Base-by-base conservation (phyloP, 805 yeast genomes). In the Yarrowia sp. region DNA sequence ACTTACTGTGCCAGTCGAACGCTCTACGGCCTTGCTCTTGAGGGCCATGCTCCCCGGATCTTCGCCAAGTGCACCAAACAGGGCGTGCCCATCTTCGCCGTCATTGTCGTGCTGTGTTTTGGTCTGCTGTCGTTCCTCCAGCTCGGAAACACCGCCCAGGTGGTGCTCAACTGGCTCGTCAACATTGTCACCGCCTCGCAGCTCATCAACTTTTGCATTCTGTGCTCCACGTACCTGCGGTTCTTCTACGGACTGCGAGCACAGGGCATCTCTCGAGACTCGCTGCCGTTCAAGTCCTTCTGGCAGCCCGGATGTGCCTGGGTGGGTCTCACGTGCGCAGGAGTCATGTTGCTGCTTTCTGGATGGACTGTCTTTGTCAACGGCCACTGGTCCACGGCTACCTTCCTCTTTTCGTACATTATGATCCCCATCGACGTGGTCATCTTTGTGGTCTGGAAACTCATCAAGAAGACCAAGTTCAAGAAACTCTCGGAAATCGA, bases 311-410 rank as follows among this genome's bases (percentile, higher is more conserved):
- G 82, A 70, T 78, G 84, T 19, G 83, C 88, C 0, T 79, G 79
- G 49, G 75, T 85, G 69, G 88, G 88, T 0, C 74, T 83, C 7
- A 68, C 76, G 30, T 79, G 83, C 60, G 79, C 85, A 9, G 72
- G 81, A 68, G 75, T 79, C 68, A 82, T 90, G 90, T 74, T 85
- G 72, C 77, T 85, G 75, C 78, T 86, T 33, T 85, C 85, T 69
- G 96, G 96, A 6, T 91, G 89, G 78, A 78, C 83, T 2, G 90
- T 87, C 1, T 90, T 91, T 76, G 75, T 87, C 53, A 87, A 87
- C 14, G 91, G 89, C 7, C 74, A 79, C 67, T 91, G 94, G 92
- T 76, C 81, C 19, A 81, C 82, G 19, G 81, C 86, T 68, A 78
- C 81, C 9, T 91, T 91, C 77, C 79, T 90, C 71, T 89, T 86